Percentiles rank a stretch among this genome's conserved stretches.
phyloP scores from a whole-genome alignment of 495 filamentous ascomycete genomes.

The Penicillium daleae region DNA sequence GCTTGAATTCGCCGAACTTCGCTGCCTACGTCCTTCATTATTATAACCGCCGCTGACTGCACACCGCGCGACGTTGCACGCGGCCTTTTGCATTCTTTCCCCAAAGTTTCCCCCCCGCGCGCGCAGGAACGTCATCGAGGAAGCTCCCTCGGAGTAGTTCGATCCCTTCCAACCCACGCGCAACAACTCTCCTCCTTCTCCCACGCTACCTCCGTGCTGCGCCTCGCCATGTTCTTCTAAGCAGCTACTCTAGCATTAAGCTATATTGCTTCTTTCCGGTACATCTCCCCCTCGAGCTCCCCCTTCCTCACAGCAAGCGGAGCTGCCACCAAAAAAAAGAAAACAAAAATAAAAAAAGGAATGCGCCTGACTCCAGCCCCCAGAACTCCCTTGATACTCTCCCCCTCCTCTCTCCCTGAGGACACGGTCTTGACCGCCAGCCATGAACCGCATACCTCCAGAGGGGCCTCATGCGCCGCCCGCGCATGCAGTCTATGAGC shows the following conservation, averaged over 20 bases:
- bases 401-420: conserved; percentile 15
- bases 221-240: conserved; percentile 28
- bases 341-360: conserved; percentile 7
- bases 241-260: conserved; percentile 11
- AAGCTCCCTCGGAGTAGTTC: not conserved
- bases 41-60: not conserved
- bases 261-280: conserved; percentile 22
- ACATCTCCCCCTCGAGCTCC: conserved; percentile 3
- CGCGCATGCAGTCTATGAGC: conserved; percentile 38
- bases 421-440: conserved; percentile 18
- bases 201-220: not conserved
- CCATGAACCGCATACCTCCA: conserved; percentile 42
- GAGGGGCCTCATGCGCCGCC: conserved; percentile 36
- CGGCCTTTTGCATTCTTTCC: conserved; percentile 2
- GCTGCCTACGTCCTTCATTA: not conserved
- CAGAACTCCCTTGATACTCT: conserved; percentile 10
- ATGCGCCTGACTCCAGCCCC: conserved; percentile 19
- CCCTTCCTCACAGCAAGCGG: not conserved
- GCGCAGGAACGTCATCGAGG: conserved; percentile 1
- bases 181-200: not conserved
- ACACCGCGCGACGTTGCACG: conserved; percentile 4
- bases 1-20: conserved; percentile 4
- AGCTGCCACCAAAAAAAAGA: too few relatives aligned
- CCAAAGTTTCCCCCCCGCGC: not conserved
- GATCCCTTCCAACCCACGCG: not conserved